These are phyloP conservation scores for Poa annua DNA, from an alignment of 176 grass and related monocot genomes.

Conservation along the genomic window DNA sequence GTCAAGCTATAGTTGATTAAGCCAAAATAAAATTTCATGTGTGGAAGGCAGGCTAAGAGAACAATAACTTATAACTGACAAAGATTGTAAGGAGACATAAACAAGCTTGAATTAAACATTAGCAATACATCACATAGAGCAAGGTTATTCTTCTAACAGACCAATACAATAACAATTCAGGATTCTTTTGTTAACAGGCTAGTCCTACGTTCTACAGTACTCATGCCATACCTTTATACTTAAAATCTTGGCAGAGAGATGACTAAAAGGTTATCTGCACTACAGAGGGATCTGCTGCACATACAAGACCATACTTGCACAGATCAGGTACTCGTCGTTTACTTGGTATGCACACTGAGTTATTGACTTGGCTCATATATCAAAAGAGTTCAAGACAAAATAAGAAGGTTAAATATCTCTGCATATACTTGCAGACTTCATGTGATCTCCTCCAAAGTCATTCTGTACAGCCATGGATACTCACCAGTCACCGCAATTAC, in stretches of 20 bases:
- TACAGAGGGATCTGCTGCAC: neutral
- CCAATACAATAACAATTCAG: conserved; percentile 2
- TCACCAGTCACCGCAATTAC: neutral
- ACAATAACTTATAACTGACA: conserved; percentile 6
- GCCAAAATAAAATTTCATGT: neutral
- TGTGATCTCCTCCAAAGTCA: neutral
- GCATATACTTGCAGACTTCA: neutral
- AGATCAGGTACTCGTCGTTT: neutral
- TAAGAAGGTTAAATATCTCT: neutral
- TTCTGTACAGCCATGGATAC: neutral
- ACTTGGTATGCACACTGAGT: conserved; percentile 31
- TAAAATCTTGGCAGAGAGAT: neutral
- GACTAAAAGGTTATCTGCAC: neutral
- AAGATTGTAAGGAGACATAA: neutral
- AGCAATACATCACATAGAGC: neutral
- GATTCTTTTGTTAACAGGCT: neutral
- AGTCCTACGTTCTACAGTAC: neutral
- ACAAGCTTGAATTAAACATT: conserved; percentile 4
- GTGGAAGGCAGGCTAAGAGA: neutral
- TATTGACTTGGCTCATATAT: neutral
- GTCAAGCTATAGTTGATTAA: conserved; percentile 22
- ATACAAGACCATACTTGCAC: neutral
- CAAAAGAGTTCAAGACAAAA: neutral
- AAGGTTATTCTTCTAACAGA: neutral
- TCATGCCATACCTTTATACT: neutral